A percentile compares a stretch with the other conserved stretches of the same genome.
Conservation (phyloP, 176 grass and related monocot species). For the Miscanthus lutarioriparius region DNA sequence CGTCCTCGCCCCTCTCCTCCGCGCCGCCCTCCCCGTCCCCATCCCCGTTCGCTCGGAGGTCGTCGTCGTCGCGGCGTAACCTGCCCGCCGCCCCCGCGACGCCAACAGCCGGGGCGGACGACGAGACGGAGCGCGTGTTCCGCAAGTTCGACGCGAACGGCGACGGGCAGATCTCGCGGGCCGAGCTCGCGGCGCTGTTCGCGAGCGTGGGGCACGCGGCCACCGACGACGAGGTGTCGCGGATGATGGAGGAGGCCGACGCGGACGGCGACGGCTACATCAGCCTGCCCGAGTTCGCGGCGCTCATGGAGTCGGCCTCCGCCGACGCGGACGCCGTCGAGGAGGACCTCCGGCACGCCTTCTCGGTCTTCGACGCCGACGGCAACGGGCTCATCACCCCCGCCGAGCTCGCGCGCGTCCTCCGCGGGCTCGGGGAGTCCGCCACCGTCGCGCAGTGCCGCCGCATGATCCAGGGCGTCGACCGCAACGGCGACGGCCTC, state of each 20-base stretch:
- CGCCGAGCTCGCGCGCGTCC: conserved; percentile 66
- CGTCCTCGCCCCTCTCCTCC: not conserved
- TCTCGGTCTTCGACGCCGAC: conserved; percentile 82
- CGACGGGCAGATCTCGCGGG: conserved; percentile 69
- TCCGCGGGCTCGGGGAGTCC: conserved; percentile 64
- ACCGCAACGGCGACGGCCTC: conserved; percentile 76
- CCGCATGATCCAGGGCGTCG: conserved; percentile 90
- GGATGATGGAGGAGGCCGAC: conserved; percentile 91
- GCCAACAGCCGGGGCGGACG: conserved; percentile 13
- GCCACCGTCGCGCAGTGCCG: conserved; percentile 78
- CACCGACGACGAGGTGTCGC: conserved; percentile 58
- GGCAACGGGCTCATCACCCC: conserved; percentile 69
- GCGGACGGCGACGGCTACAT: conserved; percentile 84
- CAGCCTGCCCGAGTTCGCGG: conserved; percentile 73
- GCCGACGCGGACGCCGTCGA: conserved; percentile 38
- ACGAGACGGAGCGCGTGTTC: conserved; percentile 81
- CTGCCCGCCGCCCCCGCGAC: no score
- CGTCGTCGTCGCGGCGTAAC: not conserved
- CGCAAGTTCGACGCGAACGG: conserved; percentile 92
- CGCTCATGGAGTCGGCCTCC: conserved; percentile 38
- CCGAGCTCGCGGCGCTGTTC: conserved; percentile 72
- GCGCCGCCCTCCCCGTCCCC: not conserved
- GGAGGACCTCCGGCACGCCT: conserved; percentile 82
- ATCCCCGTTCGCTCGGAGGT: not conserved
- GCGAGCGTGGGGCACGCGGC: conserved; percentile 57